Evolutionary conservation across 2,329 filamentous ascomycete species (phyloP).

Genomic region (Penicillium oxalicum): DNA sequence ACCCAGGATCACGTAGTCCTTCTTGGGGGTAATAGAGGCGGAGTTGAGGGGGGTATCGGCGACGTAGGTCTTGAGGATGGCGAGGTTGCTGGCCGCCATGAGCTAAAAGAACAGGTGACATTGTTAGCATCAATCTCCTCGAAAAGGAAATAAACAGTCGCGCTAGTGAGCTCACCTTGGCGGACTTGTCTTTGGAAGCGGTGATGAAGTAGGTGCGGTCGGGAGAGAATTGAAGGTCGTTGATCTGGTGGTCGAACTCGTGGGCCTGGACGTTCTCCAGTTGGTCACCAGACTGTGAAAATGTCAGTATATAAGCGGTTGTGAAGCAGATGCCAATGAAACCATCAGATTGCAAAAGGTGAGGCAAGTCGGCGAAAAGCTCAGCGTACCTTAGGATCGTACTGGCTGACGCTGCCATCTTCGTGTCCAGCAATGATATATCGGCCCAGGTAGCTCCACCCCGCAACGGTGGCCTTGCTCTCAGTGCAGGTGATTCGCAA

Average conservation of each 20-base stretch:
- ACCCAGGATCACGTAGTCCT: conserved; percentile 95
- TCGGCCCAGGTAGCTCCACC: conserved; percentile 88
- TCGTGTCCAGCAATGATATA: conserved; percentile 98
- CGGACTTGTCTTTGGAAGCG: conserved; percentile 93
- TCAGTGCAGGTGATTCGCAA: conserved; percentile 89
- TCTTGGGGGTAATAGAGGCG: conserved; percentile 87
- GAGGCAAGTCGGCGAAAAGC: conserved; percentile 13
- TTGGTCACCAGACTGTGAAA: conserved; percentile 64
- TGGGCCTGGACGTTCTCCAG: conserved; percentile 76
- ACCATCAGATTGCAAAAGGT: conserved; percentile 4
- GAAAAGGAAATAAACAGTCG: no score
- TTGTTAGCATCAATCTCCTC: neutral
- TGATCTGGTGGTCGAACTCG: conserved; percentile 75
- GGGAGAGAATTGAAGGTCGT: conserved; percentile 87
- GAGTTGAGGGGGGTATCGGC: conserved; percentile 96
- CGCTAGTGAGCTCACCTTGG: conserved; percentile 57
- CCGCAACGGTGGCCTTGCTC: conserved; percentile 95
- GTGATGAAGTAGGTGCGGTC: conserved; percentile 99
- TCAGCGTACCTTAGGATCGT: conserved; percentile 71
- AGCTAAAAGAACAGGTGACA: conserved; percentile 48
- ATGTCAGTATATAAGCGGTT: no score
- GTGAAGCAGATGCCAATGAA: no score
- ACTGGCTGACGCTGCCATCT: conserved; percentile 85
- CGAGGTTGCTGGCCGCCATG: conserved; percentile 76
- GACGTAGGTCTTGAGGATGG: conserved; percentile 85